Evolutionary conservation across 2,329 filamentous ascomycete species (phyloP), one percentile per base, ranked within the genome.

Genomic region (Ophiostoma sp.): DNA sequence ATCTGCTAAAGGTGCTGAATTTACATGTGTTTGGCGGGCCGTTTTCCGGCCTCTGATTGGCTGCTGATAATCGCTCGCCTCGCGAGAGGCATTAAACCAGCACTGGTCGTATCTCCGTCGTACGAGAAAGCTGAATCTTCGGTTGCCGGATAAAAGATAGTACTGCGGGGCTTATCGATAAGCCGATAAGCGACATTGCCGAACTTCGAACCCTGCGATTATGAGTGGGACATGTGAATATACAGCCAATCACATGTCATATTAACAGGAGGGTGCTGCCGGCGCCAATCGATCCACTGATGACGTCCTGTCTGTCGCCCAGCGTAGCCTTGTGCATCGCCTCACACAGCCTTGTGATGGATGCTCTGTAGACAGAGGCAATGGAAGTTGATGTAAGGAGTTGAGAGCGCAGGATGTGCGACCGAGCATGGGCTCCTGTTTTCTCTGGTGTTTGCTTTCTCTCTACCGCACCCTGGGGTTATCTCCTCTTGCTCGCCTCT

Each of bases 21-120:
- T 65, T 65, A 39, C 62, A 67, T 67, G 65, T 31, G 65, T 31
- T 48, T 67, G 41, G 41, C 33, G 15, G 41, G 33, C 36, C 65
- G 60, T 27, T 41, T 54, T 15, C 41, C 35, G 27, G 60, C 44
- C 13, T 39, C 33, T 69, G 70, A 69, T 71, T 72, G 69, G 70
- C 39, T n/a, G 17, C 15, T 62, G 39, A 66, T 52, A 52, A 54
- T 65, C 60, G 15, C 17, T 33, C n/a, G 41, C 23, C 23, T 41
- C 65, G 65, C 65, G 41, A 64, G 57, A 64, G 60, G 60, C 41
- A 66, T 60, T 57, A 57, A 69, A 33, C n/a, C 17, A 52, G 27
- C 15, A 11, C 3, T 1, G 57, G 48, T 74, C 73, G 72, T 73
- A 74, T 65, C 71, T 74, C 73, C 73, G 73, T 74, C 73, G 73